phyloP scores from a whole-genome alignment of 805 yeast genomes.

The Wickerhamiella allomyrinae region DNA sequence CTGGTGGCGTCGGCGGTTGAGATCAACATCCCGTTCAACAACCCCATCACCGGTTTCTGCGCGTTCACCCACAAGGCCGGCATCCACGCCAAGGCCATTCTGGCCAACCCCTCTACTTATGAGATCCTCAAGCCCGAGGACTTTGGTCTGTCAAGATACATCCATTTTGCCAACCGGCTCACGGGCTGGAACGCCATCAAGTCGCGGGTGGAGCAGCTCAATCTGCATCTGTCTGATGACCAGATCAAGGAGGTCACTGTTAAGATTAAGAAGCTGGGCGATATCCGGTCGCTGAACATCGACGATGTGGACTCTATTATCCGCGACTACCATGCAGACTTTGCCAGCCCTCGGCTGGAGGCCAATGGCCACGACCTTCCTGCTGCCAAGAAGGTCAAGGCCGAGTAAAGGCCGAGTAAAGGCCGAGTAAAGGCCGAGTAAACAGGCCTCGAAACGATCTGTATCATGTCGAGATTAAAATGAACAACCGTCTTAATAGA shows the following conservation, averaged over 20 bases:
- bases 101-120: slow-evolving; percentile 97
- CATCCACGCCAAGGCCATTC: slow-evolving; percentile 95
- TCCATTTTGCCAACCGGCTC: slow-evolving; percentile 93
- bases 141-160: slow-evolving; percentile 90
- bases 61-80: slow-evolving; percentile 99
- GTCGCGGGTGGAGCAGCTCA: slow-evolving; percentile 93
- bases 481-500: no score
- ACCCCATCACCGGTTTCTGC: slow-evolving; percentile 98
- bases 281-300: slow-evolving; percentile 81
- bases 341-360: slow-evolving; percentile 18
- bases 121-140: slow-evolving; percentile 91
- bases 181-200: slow-evolving; percentile 99
- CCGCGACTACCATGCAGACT: slow-evolving; percentile 76
- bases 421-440: no score
- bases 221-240: slow-evolving; percentile 74
- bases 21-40: slow-evolving; percentile 94
- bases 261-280: slow-evolving; percentile 89
- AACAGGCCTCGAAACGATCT: no score
- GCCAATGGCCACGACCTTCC: slow-evolving; percentile 17
- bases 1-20: slow-evolving; percentile 95
- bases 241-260: slow-evolving; percentile 91
- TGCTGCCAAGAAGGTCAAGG: slow-evolving; percentile 23
- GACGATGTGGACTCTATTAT: slow-evolving; percentile 97
- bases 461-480: no score
- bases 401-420: slow-evolving; percentile 9